Evolutionary conservation across 805 yeast species (phyloP), one percentile per base, ranked within the genome.

Genomic region (Myxozyma neglecta): DNA sequence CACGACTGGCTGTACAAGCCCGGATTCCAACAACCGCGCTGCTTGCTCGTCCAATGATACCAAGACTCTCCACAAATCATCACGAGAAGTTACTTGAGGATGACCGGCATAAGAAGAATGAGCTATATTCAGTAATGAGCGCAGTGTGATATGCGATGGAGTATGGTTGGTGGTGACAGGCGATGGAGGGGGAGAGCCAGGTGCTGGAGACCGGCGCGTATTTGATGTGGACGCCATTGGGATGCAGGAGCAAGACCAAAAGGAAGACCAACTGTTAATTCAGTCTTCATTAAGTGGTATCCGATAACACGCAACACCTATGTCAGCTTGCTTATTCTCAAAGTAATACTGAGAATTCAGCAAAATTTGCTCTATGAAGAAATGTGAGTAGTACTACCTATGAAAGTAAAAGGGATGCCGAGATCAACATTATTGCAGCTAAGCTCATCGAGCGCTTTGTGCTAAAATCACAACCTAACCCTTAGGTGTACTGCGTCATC

Each of bases 61-160:
- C 9, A 63, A 42, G 29, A 53, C 56, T 7, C 56, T 43, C 61
- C 63, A 59, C 13, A 63, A 46, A 9, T 63, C 64, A 11, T 63
- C 61, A 7, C 57, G 56, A 5, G 66, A 44, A 18, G 64, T 59
- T 46, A 57, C 10, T 24, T 56, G 61, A 10, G 66, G 66, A 32
- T 60, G 54, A 14, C 48, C 53, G 10, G 66, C 57, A 42, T 63
- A 63, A 14, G 39, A 35, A 6, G 18, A 47, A 18, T 63, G 66
- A 16, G 66, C 60, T 11, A 44, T 9, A 5, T 57, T 52, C 39
- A 63, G 64, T 1, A 63, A 48, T 37, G 53, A 57, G 44, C 59
- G 64, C 20, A 63, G 44, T 4, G 46, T 11, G n/a, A 64, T 40
- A 36, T 52, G 56, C 29, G 50, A 42, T 10, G 37, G 49, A 13